Conservation (phyloP, 2,329 filamentous ascomycete species). For the Metarhizium robertsii region DNA sequence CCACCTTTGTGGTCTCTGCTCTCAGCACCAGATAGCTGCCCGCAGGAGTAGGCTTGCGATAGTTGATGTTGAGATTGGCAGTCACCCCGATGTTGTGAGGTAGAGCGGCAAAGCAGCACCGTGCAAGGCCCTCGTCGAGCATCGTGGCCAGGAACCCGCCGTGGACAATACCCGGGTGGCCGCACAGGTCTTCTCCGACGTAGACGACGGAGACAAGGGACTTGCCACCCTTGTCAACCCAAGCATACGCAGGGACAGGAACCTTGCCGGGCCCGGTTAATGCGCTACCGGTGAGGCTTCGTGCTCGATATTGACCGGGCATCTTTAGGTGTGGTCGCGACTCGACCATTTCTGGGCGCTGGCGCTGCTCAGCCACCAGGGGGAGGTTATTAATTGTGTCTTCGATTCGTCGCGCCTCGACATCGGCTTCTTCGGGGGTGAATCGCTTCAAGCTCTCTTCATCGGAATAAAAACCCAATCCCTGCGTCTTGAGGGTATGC, state of each 20-base stretch:
- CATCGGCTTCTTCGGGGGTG: conserved; percentile 38
- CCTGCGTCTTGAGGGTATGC: conserved; percentile 23
- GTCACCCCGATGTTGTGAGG: conserved; percentile 82
- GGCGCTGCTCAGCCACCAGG: conserved; percentile 59
- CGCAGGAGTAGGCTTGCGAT: conserved; percentile 70
- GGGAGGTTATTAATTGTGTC: conserved; percentile 67
- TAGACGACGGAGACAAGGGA: conserved; percentile 65
- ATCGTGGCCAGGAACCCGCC: conserved; percentile 87
- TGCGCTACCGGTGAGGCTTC: conserved; percentile 76
- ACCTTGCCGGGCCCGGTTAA: conserved; percentile 68
- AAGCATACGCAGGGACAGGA: conserved; percentile 71
- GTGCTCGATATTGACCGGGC: conserved; percentile 55
- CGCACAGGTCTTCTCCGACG: conserved; percentile 71
- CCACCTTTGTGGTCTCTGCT: conserved; percentile 73
- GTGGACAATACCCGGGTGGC: conserved; percentile 84
- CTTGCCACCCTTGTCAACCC: conserved; percentile 61
- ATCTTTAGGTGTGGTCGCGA: conserved; percentile 83
- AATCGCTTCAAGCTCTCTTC: conserved; percentile 64
- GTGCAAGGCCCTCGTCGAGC: conserved; percentile 79
- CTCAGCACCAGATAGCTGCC: conserved; percentile 67
- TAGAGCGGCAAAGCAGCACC: conserved; percentile 80
- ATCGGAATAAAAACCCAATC: conserved; percentile 41
- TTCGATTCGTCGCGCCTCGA: conserved; percentile 53
- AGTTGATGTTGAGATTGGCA: conserved; percentile 75
- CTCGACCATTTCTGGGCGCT: conserved; percentile 58